Evolutionary conservation across 2,329 filamentous ascomycete species (phyloP), one percentile per base, ranked within the genome.

Genomic region (Alternaria sp.): DNA sequence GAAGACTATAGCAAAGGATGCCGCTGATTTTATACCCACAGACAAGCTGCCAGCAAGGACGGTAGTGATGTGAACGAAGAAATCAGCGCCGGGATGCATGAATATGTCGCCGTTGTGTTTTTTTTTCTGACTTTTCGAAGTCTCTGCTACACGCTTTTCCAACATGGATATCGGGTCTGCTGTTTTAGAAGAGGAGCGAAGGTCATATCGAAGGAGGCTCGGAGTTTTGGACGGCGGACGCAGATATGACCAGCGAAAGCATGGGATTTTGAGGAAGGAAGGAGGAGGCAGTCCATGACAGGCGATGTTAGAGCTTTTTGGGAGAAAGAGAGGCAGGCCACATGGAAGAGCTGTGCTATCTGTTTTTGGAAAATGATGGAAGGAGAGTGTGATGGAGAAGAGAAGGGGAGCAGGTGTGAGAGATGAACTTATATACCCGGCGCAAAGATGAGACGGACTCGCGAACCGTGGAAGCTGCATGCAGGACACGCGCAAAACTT

Each of bases 401-500:
- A 20, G 37, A 55, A 45, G 30, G 4, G 26, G 3, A 21, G 21
- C 3, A 15, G 6, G 1, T 21, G 9, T 14, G 23, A 28, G 14
- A 3, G 23, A 30, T 3, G 26, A 1, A 30, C 26, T 26, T 45
- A 43, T 44, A 45, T 43, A 41, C 8, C n/a, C 30, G 0, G 0
- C 37, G 9, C n/a, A 3, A 18, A 18, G 15, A 41, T 3, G 9
- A 3, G 37, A 41, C 15, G 33, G 26, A 5, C 8, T 3, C 4
- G 15, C 15, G 8, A 4, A 0, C 4, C 7, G 9, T 4, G 4
- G 15, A 8, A 8, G 14, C 3, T 3, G n/a, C 3, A 6, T 4
- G 30, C 7, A 37, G 15, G 14, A 15, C 30, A 0, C 6, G 14
- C 3, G 7, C 3, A n/a, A n/a, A 4, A 9, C 0, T n/a, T 8